Base-by-base conservation (phyloP, 129 eudicot genomes). In the Escallonia rubra region DNA sequence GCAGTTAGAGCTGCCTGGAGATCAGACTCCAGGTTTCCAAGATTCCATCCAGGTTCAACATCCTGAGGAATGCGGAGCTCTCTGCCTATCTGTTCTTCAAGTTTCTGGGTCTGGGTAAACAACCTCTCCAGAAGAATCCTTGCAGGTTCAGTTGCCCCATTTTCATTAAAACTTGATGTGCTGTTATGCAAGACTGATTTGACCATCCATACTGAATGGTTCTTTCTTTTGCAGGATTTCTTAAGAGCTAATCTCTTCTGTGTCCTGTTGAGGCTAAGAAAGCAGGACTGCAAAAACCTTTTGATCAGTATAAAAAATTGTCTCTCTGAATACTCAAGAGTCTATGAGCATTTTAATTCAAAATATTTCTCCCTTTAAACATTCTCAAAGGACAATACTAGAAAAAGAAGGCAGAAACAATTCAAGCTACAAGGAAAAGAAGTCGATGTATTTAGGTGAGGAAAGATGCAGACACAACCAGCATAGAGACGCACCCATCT, bases 121-220 rank as follows among this genome's bases (percentile, higher is more conserved):
- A 89, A 66, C 69, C 86, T 74, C 71, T 89, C 91, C n/a, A 93
- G 92, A 75, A 93, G 85, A 80, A 80, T 69, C 78, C 85, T 80
- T 46, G 96, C 85, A 14, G 96, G 95, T 63, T 89, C 92, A 66
- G 69, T 73, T 67, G 79, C 83, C 73, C 70, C 91, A 50, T 81
- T 84, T 43, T 69, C 80, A 41, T 71, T 80, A 6, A 86, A 67
- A 64, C 90, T 82, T 6, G 90, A 61, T 59, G 66, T 77, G 64
- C 79, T 81, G 71, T 75, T 76, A 47, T 83, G 77, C 66, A 89
- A 73, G n/a, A 78, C 85, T 9, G 98, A 86, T 69, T 68, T 84
- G 45, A 85, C 71, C 47, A 75, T 77, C 79, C 82, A 76, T 49
- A 74, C 64, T 67, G 68, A 63, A 54, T 51, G 67, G 51, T 63